Evolutionary conservation across 345 rosid species (phyloP), one percentile per base, ranked within the genome.

Genomic region (Mangifera indica): DNA sequence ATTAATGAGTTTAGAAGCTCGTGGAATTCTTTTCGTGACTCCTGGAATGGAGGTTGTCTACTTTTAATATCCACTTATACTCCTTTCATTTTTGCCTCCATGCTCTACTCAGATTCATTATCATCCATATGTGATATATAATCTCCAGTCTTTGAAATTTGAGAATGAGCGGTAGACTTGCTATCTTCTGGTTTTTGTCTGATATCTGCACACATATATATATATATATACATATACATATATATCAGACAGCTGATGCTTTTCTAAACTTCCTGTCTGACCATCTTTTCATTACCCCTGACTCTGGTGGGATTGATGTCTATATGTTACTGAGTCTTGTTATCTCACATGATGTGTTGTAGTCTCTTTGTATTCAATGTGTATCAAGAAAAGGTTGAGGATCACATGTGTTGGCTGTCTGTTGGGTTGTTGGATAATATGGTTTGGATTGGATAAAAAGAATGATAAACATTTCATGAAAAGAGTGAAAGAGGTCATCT

Each of bases 1-100:
- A 18, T 80, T 95, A 66, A 86, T 89, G 93, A 82, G 91, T 83
- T 82, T 95, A 73, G 99, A 95, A 87, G 81, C 99, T 77, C 98
- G 98, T 77, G 99, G 98, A 78, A 89, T 79, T 63, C 96, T 95
- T 62, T 89, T 95, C 72, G 96, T 86, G 69, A 32, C 77, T 77
- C 96, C 97, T 9, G 99, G 99, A 57, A 83, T 86, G 83, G 99
- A 95, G 87, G 99, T 95, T 74, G 67, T 69, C 77, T 64, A 66
- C 69, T 54, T 51, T 34, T 15, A 0, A 49, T 61, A 20, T 60
- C 48, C 49, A 21, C 21, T 20, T 49, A 5, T 32, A 29, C 15
- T 49, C 9, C 66, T 62, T 63, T 37, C 51, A 37, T 76, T 64
- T 52, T 48, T 48, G 48, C 67, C 24, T 69, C 52, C 40, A 2